Evolutionary conservation across 441 rosid genomes (phyloP).

Genomic region (Isatis lusitanica): DNA sequence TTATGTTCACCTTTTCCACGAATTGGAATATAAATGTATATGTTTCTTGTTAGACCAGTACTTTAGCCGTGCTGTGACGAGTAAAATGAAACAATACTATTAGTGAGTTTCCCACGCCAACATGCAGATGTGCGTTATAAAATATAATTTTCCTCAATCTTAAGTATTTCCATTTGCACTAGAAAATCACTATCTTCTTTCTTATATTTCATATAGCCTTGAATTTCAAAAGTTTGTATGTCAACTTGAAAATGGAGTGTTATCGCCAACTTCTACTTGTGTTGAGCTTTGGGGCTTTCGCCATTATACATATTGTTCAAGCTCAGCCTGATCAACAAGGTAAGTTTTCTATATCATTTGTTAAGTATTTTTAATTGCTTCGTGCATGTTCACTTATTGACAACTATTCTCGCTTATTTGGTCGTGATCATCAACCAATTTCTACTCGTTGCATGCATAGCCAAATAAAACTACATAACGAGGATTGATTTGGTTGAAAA

Average conservation of each 20-base stretch:
- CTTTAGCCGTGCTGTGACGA: no score
- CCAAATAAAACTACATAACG: no score
- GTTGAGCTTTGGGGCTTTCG: not conserved
- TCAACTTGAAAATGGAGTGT: not conserved
- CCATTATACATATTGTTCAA: conserved; percentile 19
- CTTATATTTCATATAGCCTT: not conserved
- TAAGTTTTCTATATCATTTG: not conserved
- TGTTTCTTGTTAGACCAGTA: no score
- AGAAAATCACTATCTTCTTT: not conserved
- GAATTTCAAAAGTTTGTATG: not conserved
- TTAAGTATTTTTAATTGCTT: no score
- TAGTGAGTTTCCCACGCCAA: not conserved
- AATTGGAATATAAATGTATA: not conserved
- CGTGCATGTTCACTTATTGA: no score
- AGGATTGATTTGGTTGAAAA: no score
- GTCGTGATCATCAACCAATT: no score
- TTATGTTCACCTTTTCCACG: not conserved
- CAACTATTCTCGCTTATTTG: no score
- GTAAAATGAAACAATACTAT: no score
- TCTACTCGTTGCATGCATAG: no score
- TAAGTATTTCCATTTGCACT: not conserved
- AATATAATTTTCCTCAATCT: not conserved
- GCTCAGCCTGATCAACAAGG: conserved; percentile 27
- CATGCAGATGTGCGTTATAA: not conserved
- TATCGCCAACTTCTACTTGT: not conserved